phyloP scores from a whole-genome alignment of 768 basidiomycete genomes.

The Agaricus sinodeliciosus region DNA sequence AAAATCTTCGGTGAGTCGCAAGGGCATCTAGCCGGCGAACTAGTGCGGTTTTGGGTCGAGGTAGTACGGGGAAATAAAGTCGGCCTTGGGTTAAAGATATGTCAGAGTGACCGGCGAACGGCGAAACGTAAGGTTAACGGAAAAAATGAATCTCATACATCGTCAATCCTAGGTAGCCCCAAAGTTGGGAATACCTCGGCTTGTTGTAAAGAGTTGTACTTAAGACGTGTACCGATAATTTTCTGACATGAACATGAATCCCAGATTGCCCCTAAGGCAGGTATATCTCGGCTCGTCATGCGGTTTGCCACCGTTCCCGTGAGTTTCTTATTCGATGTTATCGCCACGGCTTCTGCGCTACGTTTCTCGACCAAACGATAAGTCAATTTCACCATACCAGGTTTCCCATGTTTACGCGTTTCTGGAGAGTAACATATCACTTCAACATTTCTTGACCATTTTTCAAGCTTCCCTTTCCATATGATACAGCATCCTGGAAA shows the following conservation, averaged over 20 bases:
- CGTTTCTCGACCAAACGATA: conserved; percentile 30
- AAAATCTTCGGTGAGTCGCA: no score
- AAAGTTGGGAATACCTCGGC: no score
- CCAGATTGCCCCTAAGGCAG: conserved; percentile 35
- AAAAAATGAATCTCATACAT: no score
- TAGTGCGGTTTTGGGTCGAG: no score
- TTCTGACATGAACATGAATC: conserved; percentile 23
- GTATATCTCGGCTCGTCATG: conserved; percentile 32
- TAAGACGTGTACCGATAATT: no score
- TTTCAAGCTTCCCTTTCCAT: conserved; percentile 12
- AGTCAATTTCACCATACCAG: conserved; percentile 33
- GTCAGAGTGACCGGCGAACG: no score
- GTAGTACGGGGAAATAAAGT: no score
- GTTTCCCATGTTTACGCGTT: conserved; percentile 30
- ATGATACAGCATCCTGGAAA: conserved; percentile 34
- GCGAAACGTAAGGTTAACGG: no score
- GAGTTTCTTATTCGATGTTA: conserved; percentile 35
- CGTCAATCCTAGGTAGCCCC: no score
- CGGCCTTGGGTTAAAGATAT: no score
- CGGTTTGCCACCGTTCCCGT: conserved; percentile 33
- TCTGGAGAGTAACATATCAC: conserved; percentile 16
- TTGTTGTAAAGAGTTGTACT: no score
- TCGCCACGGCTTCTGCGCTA: conserved; percentile 34
- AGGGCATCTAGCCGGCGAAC: no score
- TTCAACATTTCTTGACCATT: background rate